These are phyloP conservation scores for Ceratocystis diversiconidia DNA, from an alignment of 2,329 filamentous ascomycete genomes.

Conservation along the genomic window DNA sequence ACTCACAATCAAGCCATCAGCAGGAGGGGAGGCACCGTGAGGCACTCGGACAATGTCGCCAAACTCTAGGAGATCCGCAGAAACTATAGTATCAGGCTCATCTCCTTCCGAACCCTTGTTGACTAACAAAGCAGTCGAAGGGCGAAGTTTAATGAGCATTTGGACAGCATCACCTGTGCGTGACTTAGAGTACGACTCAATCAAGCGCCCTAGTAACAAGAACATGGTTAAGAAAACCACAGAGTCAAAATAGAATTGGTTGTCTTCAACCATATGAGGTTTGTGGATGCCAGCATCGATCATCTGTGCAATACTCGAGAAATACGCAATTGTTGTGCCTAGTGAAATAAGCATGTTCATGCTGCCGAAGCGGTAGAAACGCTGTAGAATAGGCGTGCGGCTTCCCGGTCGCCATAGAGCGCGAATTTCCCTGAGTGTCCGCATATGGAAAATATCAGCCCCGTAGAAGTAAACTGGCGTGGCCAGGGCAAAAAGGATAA, in stretches of 20 bases:
- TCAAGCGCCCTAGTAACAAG: conserved; percentile 56
- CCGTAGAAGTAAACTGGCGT: conserved; percentile 80
- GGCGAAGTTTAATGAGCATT: conserved; percentile 61
- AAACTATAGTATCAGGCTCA: conserved; percentile 29
- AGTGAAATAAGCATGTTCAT: conserved; percentile 92
- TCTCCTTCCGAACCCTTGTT: conserved; percentile 30
- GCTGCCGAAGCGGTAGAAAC: conserved; percentile 87
- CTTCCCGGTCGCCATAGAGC: conserved; percentile 66
- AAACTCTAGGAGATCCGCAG: conserved; percentile 58
- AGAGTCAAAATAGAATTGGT: conserved; percentile 72
- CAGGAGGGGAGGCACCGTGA: conserved; percentile 70
- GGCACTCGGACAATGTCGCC: conserved; percentile 62
- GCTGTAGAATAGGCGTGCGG: conserved; percentile 53
- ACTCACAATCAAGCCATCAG: conserved; percentile 55
- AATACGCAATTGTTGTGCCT: conserved; percentile 75
- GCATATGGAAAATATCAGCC: conserved; percentile 69
- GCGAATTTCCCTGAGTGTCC: conserved; percentile 64
- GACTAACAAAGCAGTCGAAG: conserved; percentile 60
- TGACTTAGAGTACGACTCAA: conserved; percentile 84
- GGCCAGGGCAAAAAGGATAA: conserved; percentile 65
- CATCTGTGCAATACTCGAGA: conserved; percentile 67
- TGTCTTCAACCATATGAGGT: conserved; percentile 29
- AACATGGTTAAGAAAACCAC: conserved; percentile 88
- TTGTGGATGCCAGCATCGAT: conserved; percentile 42
- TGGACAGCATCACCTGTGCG: conserved; percentile 78